Evolutionary conservation across 208 protist genomes (phyloP).

Genomic region (Herpetomonas samuelpessoai): DNA sequence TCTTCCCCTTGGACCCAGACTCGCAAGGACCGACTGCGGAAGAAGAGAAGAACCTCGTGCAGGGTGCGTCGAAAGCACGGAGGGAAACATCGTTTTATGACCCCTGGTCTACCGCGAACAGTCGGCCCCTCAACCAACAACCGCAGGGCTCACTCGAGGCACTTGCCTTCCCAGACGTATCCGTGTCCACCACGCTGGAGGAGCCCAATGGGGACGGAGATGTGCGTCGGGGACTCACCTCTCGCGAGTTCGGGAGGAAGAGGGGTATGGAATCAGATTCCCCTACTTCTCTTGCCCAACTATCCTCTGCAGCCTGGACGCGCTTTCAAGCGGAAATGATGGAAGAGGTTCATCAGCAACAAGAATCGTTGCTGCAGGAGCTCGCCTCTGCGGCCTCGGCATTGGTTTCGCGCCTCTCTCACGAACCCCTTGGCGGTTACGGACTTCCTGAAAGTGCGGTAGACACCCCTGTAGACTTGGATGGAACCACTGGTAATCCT

Average conservation of each 20-base stretch:
- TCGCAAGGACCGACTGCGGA: not conserved
- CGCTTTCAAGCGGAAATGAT: not conserved
- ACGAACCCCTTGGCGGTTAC: not conserved
- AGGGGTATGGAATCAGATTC: too few relatives aligned
- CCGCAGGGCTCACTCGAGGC: not conserved
- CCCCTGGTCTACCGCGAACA: not conserved
- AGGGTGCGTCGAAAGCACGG: not conserved
- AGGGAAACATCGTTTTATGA: not conserved
- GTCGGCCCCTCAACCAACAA: not conserved
- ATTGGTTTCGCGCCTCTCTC: not conserved
- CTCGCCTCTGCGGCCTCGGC: not conserved
- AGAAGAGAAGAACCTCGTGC: not conserved
- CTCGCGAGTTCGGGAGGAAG: too few relatives aligned
- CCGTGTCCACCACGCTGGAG: not conserved
- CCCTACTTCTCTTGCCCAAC: too few relatives aligned
- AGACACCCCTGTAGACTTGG: not conserved
- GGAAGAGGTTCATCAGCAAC: not conserved
- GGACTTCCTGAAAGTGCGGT: not conserved
- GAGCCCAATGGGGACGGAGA: too few relatives aligned
- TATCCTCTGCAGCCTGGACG: too few relatives aligned
- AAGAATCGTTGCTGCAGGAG: not conserved
- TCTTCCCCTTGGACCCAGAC: not conserved
- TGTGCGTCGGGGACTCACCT: too few relatives aligned
- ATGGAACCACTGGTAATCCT: too few relatives aligned
- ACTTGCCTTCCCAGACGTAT: not conserved